Base-by-base conservation (phyloP, 2,329 filamentous ascomycete genomes). In the Beauveria caledonica region DNA sequence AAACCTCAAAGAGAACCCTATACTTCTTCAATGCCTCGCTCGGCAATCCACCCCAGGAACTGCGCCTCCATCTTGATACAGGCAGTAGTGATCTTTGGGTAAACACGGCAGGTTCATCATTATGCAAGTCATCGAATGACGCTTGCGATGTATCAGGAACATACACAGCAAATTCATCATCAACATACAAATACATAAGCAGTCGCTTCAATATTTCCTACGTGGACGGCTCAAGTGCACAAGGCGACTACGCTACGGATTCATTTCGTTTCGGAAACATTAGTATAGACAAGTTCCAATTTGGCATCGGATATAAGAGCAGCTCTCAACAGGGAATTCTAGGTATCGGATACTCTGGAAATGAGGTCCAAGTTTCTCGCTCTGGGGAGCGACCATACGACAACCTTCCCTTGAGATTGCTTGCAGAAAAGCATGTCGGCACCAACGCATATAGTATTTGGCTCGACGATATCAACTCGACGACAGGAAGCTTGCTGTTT, bases 141-240 rank as follows among this genome's bases (percentile, higher is more conserved):
- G 80, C 80, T 1, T 94, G 90, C 68, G 67, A 72, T 6, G 74
- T 73, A 19, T 81, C 84, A 1, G 90, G 89, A 15, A 85, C 85
- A 1, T 96, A 92, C 72, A 71, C 75, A 48, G 81, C 88, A 45
- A 87, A 89, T 69, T 73, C 78, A 1, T 96, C 91, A 0, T 90
- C 88, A 2, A 89, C 90, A 2, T 93, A 92, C 72, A 68, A 80
- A 39, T 91, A 86, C 69, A 73, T 96, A 59, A 86, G 85, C 64
- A 86, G 83, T 68, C 79, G 85, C 62, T 96, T 97, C 77, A 92
- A 93, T 74, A 96, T 96, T 64, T 86, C 86, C 1, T 96, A 96
- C 66, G 87, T 89, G 45, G 92, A 96, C 73, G 89, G 89, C 50
- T 89, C 89, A 0, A 85, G 86, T 5, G 89, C 91, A 0, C 71